These are phyloP conservation scores for Rhodamnia rubescens DNA, from an alignment of 345 rosid species.

Conservation along the genomic window DNA sequence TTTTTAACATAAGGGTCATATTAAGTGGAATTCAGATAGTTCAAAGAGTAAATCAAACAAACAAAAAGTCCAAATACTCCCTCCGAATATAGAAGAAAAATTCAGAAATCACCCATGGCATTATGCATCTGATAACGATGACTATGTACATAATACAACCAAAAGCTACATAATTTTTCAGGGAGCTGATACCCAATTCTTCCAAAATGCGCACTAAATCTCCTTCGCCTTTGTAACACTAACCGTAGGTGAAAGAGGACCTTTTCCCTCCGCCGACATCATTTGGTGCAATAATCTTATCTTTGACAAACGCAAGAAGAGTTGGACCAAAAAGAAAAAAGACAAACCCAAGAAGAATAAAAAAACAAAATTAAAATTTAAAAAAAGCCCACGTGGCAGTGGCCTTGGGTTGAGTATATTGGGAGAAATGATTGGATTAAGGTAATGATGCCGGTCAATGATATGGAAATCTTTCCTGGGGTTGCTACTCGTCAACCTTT, in stretches of 20 bases:
- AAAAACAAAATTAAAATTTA: no score
- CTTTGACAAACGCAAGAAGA: not conserved
- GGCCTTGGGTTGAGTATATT: not conserved
- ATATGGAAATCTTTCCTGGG: not conserved
- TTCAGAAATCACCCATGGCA: not conserved
- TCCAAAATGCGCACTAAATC: not conserved
- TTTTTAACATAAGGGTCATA: not conserved
- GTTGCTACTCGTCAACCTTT: not conserved
- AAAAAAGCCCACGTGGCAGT: not conserved
- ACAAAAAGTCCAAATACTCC: not conserved
- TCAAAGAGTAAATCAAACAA: not conserved
- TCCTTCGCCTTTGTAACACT: not conserved
- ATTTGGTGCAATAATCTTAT: not conserved
- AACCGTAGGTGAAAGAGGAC: not conserved
- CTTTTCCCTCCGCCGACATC: not conserved
- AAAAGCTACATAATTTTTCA: not conserved
- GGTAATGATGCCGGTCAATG: not conserved
- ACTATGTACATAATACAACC: not conserved
- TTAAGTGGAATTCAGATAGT: not conserved
- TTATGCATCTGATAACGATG: not conserved
- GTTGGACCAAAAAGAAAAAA: no score
- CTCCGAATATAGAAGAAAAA: not conserved
- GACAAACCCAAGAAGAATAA: not conserved
- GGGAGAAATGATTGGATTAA: not conserved
- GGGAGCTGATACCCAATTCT: not conserved